Conservation (phyloP, 2,329 filamentous ascomycete genomes). For the Beauveria bassiana region DNA sequence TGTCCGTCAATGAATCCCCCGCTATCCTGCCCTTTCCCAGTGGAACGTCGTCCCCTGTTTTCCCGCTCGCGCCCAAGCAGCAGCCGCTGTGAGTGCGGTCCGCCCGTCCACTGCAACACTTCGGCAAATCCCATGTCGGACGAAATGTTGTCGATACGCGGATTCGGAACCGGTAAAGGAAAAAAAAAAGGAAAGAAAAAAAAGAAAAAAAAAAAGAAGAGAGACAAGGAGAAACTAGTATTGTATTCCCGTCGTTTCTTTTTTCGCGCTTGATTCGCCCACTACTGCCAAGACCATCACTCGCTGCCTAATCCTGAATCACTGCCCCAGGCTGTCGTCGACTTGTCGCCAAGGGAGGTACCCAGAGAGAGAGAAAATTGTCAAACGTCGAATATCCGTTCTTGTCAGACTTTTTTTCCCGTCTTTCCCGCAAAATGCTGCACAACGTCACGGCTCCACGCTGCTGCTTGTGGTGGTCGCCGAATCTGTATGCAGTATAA, state of each 20-base stretch:
- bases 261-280: background rate
- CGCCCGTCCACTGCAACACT: conserved; percentile 7
- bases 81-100: background rate
- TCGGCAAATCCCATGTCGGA: conserved; percentile 5
- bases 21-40: background rate
- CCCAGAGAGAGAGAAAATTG: background rate
- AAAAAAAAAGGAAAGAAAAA: background rate
- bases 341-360: background rate
- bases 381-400: background rate
- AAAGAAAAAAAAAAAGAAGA: background rate
- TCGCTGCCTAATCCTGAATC: background rate
- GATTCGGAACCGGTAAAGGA: background rate
- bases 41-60: background rate
- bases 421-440: background rate
- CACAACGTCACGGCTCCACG: background rate
- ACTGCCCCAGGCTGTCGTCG: background rate
- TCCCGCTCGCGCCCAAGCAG: background rate
- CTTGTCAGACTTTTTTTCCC: background rate
- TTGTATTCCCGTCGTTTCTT: background rate
- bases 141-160: background rate
- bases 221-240: background rate
- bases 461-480: background rate
- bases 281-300: background rate
- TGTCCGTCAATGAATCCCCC: background rate
- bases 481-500: conserved; percentile 6